Evolutionary conservation across 1,284 basidiomycete species (phyloP), one percentile per base, ranked within the genome.

Genomic region (Leccinum pallidistipes): DNA sequence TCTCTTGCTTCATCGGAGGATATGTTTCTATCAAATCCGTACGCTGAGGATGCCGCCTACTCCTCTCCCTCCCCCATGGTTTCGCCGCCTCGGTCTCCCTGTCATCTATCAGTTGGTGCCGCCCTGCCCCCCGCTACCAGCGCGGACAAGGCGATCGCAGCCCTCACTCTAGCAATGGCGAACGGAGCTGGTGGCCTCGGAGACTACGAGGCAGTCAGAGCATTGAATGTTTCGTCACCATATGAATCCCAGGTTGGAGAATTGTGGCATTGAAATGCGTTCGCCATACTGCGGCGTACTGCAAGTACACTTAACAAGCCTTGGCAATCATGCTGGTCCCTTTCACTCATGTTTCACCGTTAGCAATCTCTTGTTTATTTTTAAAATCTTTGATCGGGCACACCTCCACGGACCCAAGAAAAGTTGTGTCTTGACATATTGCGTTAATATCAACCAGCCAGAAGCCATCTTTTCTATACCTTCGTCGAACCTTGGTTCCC

Each of bases 141-240:
- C 49, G 77, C 81, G 12, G 86, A 88, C 62, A 87, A 85, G 67
- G 83, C 82, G n/a, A 76, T 90, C 53, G 85, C 83, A 24, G 86
- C 84, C 14, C 76, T 90, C 18, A 81, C 78, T 54, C 74, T 90
- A 5, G 87, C 86, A 14, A 79, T 90, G 70, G 86, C 86, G 6
- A 88, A 83, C 64, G 88, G 88, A 38, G 86, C 87, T n/a, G 86
- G 84, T 3, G 81, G 86, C 49, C 73, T 90, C 47, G 83, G 77
- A 60, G 88, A 90, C 68, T 90, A 90, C 64, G 77, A 79, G 59
- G 79, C 81, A 8, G 75, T 88, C 49, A 80, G 79, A 62, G 75
- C 77, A 32, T 71, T 80, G 50, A 76, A 84, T 59, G 74, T 73
- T 38, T 70, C 73, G 16, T 69, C 76, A 24, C 65, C 72, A 52